Evolutionary conservation across 192 early-diverging fungal species (phyloP).

Genomic region (Coemansia pectinata): DNA sequence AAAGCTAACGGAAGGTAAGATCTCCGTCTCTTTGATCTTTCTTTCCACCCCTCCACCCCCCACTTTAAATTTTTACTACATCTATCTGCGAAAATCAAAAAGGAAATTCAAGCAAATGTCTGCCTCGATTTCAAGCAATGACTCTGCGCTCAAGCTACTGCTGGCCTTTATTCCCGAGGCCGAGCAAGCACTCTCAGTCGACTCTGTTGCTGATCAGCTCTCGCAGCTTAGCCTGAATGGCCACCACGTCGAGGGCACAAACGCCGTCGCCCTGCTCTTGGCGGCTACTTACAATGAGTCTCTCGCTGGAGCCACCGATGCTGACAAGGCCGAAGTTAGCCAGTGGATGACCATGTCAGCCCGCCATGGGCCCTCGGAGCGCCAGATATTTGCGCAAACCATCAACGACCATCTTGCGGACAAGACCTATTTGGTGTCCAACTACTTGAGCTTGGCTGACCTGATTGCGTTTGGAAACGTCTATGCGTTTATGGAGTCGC

Average conservation of each 20-base stretch:
- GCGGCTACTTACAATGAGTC: constrained; percentile 44
- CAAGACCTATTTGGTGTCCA: constrained; percentile 66
- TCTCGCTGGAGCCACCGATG: constrained; percentile 36
- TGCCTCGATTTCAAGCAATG: constrained; percentile 34
- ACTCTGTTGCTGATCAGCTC: constrained; percentile 44
- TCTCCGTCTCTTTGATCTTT: neutral
- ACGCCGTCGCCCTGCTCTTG: constrained; percentile 41
- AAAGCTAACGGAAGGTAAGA: too few species aligned
- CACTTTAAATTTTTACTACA: neutral
- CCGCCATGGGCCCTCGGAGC: constrained; percentile 44
- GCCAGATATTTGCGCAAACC: constrained; percentile 47
- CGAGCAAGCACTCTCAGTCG: constrained; percentile 25
- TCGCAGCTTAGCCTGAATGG: constrained; percentile 42
- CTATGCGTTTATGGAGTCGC: constrained; percentile 58
- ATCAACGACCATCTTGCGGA: constrained; percentile 66
- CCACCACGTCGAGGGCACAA: constrained; percentile 44
- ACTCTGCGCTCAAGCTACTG: constrained; percentile 47
- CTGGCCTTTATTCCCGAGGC: constrained; percentile 40
- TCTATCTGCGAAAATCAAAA: neutral
- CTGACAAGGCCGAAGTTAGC: constrained; percentile 50
- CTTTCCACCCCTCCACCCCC: neutral
- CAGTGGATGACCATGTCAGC: constrained; percentile 58
- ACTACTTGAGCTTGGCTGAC: constrained; percentile 67
- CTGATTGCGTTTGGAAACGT: constrained; percentile 68
- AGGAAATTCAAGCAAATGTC: constrained; percentile 27